Base-by-base conservation (phyloP, 2,329 filamentous ascomycete genomes). In the Fusarium metavorans region DNA sequence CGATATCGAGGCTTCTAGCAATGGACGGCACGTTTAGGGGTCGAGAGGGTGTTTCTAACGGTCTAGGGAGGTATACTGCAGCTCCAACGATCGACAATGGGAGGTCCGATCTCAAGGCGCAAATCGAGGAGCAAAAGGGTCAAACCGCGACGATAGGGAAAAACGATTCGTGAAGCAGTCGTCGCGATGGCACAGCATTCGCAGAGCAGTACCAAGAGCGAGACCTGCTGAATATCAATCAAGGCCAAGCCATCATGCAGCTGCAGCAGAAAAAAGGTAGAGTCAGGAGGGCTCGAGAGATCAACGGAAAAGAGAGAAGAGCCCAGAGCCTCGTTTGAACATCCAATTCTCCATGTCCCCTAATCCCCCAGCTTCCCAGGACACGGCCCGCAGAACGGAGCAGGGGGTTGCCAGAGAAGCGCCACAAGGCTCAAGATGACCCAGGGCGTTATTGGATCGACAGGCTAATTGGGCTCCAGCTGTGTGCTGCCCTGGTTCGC, bases 321-420 rank as follows among this genome's bases (percentile, higher is more conserved):
- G 57, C 60, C 13, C 54, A 74, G 72, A 74, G 72, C 72, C 72
- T 75, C 54, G 63, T 67, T 75, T 63, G 69, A 50, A 70, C 56
- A n/a, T 57, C 52, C 50, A 32, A 34, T 64, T 25, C 43, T 48
- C 39, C 45, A 50, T 16, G 14, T 50, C 41, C 9, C 41, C n/a
- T 14, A 7, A n/a, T 20, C 43, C 43, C 25, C 50, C 50, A 54
- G 48, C 48, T 61, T 61, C 64, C 59, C 52, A 64, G 45, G 41
- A 70, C 52, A 60, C 61, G 30, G 34, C 18, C 57, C 41, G 66
- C 72, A 67, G 71, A 32, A 8, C 50, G 18, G 41, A 54, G 27
- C 50, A 52, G 48, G 48, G 48, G 27, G 50, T 45, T 45, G 68
- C 35, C 35, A 72, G 59, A 16, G 66, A 39, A 41, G n/a, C 41